Evolutionary conservation across 352 stramenopile species (phyloP), one percentile per base, ranked within the genome.

Genomic region (Poterioochromonas sp.): DNA sequence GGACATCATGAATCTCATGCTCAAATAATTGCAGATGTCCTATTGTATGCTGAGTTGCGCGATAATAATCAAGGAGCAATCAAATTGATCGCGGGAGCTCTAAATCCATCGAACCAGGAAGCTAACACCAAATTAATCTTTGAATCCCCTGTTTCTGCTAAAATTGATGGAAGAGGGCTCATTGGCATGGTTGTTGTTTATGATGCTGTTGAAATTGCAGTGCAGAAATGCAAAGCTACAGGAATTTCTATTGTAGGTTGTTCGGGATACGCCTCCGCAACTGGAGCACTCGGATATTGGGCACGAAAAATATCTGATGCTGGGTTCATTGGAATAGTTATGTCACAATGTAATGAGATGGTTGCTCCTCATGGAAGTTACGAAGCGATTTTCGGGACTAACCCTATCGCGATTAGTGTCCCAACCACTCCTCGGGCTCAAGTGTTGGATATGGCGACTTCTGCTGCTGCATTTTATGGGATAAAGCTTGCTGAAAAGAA

Each of bases 371-470:
- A 81, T 71, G 81, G 81, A 8, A 83, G 80, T 43, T 83, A 83
- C 69, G 73, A 83, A 34, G 44, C 81, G 20, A 77, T 83, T 3
- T 76, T 84, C 37, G 81, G 81, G n/a, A 83, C 81, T 32, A 83
- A 83, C 49, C 81, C 81, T 64, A 76, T 83, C 47, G 64, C 81
- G 58, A 76, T 83, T 37, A 80, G 80, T 62, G 76, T 83, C 40
- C 81, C 81, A 8, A 41, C 34, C 29, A 5, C 8, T 53, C 71
- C 71, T 51, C 37, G 79, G 29, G 80, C 76, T 32, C 49, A 82
- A 35, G 76, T 83, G 20, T 79, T 83, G 22, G 81, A 83, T 63
- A 83, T 83, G 81, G 81, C 81, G 62, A 83, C 81, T 20, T 60
- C 58, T 41, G 81, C 80, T 34, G 79, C 60, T 32, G 77, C 81